A percentile compares a stretch with the other conserved stretches of the same genome.
These are phyloP conservation scores for Phytophthora macrochlamydospora DNA, from an alignment of 352 stramenopile species.

Conservation along the genomic window DNA sequence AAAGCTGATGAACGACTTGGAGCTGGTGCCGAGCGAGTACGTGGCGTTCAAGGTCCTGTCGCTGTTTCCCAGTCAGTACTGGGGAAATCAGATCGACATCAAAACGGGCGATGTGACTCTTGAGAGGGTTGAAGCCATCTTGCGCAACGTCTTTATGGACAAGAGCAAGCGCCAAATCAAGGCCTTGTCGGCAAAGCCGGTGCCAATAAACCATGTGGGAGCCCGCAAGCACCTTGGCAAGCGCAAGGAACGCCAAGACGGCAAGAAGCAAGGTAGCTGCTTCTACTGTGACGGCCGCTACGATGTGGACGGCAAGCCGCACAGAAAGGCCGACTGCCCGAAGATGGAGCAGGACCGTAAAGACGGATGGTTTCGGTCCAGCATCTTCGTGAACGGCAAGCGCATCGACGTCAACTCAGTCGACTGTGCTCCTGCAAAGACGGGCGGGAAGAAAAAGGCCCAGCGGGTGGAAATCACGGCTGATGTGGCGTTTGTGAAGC, in stretches of 20 bases:
- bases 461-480: background rate
- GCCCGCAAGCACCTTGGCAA: background rate
- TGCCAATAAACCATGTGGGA: constrained; percentile 1
- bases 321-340: constrained; percentile 3
- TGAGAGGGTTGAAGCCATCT: background rate
- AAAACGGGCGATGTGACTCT: background rate
- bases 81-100: background rate
- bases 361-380: background rate
- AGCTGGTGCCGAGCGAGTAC: background rate
- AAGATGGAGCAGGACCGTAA: background rate
- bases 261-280: background rate
- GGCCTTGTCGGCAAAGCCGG: background rate
- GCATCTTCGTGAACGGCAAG: constrained; percentile 3
- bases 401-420: background rate
- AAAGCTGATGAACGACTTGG: background rate
- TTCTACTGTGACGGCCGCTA: constrained; percentile 1
- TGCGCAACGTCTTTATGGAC: constrained; percentile 10
- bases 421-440: background rate
- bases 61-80: constrained; percentile 6
- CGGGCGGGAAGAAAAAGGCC: background rate
- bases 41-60: constrained; percentile 1
- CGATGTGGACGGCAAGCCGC: background rate
- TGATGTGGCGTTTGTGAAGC: background rate
- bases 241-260: background rate
- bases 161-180: constrained; percentile 1